Evolutionary conservation across 2,329 filamentous ascomycete genomes (phyloP).

Genomic region (Alternaria rosae): DNA sequence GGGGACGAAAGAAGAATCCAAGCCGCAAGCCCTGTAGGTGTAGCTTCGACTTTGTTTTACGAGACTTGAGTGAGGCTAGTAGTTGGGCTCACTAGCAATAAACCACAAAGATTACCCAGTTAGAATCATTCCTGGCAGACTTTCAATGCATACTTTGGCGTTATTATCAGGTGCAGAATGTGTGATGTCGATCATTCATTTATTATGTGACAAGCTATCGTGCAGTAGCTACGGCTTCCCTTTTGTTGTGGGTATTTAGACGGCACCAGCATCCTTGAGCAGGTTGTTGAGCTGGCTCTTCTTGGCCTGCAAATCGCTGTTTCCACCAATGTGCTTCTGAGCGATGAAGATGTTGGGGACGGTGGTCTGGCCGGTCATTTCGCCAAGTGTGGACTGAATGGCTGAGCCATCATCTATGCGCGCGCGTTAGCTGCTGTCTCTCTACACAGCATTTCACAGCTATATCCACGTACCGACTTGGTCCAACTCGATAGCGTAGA

Average conservation of each 20-base stretch:
- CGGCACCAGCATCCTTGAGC: constrained; percentile 69
- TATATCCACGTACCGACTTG: constrained; percentile 70
- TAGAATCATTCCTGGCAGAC: constrained; percentile 29
- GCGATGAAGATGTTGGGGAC: constrained; percentile 97
- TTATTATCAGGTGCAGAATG: not conserved
- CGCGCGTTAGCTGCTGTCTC: not conserved
- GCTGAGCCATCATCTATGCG: constrained; percentile 76
- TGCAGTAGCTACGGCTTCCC: not conserved
- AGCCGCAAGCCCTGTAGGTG: constrained; percentile 8
- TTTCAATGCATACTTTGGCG: constrained; percentile 17
- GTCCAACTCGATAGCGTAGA: constrained; percentile 82
- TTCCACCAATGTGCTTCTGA: constrained; percentile 92
- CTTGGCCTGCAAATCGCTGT: constrained; percentile 82
- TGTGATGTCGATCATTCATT: not conserved
- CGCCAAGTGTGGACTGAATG: constrained; percentile 81
- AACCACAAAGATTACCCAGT: constrained; percentile 37
- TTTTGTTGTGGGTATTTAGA: constrained; percentile 54
- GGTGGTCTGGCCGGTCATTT: constrained; percentile 83
- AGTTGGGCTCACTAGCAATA: constrained; percentile 35
- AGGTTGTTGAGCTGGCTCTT: constrained; percentile 69
- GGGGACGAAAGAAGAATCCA: constrained; percentile 28
- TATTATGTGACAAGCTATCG: not conserved
- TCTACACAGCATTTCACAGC: not conserved
- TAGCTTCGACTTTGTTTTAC: constrained; percentile 9
- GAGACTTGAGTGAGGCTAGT: constrained; percentile 19